Evolutionary conservation across 2,329 filamentous ascomycete genomes (phyloP).

Genomic region (Epichloe baconii): DNA sequence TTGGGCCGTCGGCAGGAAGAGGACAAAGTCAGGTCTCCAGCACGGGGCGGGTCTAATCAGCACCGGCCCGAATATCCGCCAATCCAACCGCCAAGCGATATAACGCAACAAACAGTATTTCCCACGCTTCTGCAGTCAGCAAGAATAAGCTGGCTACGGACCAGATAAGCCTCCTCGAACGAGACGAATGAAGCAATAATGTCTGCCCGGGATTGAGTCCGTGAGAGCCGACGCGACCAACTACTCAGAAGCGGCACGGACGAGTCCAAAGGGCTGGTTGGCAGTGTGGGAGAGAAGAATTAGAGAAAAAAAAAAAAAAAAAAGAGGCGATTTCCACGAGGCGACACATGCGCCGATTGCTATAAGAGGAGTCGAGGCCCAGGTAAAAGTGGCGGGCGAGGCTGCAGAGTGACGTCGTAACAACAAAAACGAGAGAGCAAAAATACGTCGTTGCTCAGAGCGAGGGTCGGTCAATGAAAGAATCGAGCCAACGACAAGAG

Average conservation of each 20-base stretch:
- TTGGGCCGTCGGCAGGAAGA: not conserved
- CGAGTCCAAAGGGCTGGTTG: not conserved
- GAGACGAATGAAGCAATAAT: not conserved
- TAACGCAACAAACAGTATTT: not conserved
- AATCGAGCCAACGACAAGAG: not conserved
- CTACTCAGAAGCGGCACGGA: not conserved
- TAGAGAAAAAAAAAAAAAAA: too few relatives aligned
- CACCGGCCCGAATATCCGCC: not conserved
- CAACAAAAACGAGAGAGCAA: not conserved
- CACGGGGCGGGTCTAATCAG: not conserved
- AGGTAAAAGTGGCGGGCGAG: not conserved
- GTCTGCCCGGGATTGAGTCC: not conserved
- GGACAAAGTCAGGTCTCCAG: not conserved
- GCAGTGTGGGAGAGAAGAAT: not conserved
- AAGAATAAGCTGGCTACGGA: not conserved
- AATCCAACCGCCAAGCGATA: not conserved
- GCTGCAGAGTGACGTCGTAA: slow-evolving; percentile 1
- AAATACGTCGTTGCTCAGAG: not conserved
- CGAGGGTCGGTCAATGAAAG: not conserved
- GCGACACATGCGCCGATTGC: not conserved
- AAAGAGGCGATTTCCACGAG: not conserved
- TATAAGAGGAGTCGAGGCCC: not conserved
- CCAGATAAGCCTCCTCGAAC: not conserved
- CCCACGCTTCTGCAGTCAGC: not conserved
- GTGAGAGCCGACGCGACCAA: not conserved